Evolutionary conservation across 139 green algal genomes (phyloP).

Genomic region (Coelastrella sp.): DNA sequence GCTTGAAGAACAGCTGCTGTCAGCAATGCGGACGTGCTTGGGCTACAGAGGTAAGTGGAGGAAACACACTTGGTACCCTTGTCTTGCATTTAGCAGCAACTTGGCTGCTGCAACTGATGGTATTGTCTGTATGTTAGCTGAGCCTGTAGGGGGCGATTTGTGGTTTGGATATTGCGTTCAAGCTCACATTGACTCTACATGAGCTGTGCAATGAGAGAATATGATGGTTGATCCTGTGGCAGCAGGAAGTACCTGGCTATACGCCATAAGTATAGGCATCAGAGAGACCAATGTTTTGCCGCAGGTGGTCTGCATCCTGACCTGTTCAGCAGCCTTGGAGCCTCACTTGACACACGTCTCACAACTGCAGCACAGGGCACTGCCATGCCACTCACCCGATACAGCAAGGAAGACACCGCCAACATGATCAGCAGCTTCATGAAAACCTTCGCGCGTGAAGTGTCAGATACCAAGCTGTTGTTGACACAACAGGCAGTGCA

Average conservation of each 20-base stretch:
- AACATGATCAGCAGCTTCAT: background rate
- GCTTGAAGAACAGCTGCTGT: slow-evolving; percentile 17
- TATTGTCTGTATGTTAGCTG: too few species aligned
- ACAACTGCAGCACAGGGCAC: background rate
- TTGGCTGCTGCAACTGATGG: too few species aligned
- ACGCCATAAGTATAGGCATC: background rate
- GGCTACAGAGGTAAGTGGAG: slow-evolving; percentile 38
- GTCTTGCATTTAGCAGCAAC: too few species aligned
- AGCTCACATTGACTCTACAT: too few species aligned
- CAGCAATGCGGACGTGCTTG: background rate
- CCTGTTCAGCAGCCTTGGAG: slow-evolving; percentile 13
- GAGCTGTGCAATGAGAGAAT: too few species aligned
- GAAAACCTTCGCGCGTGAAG: slow-evolving; percentile 35
- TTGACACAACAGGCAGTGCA: slow-evolving; percentile 68
- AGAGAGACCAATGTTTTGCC: background rate
- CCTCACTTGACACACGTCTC: background rate
- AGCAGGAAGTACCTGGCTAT: too few species aligned
- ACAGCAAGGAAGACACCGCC: background rate
- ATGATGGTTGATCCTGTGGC: too few species aligned
- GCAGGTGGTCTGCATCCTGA: slow-evolving; percentile 9
- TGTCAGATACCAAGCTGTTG: slow-evolving; percentile 25
- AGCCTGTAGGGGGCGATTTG: too few species aligned
- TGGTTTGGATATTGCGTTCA: too few species aligned
- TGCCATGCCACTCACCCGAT: slow-evolving; percentile 1
- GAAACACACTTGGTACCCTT: too few species aligned